Evolutionary conservation across 2,329 filamentous ascomycete species (phyloP).

Genomic region (Neofusicoccum ribis): DNA sequence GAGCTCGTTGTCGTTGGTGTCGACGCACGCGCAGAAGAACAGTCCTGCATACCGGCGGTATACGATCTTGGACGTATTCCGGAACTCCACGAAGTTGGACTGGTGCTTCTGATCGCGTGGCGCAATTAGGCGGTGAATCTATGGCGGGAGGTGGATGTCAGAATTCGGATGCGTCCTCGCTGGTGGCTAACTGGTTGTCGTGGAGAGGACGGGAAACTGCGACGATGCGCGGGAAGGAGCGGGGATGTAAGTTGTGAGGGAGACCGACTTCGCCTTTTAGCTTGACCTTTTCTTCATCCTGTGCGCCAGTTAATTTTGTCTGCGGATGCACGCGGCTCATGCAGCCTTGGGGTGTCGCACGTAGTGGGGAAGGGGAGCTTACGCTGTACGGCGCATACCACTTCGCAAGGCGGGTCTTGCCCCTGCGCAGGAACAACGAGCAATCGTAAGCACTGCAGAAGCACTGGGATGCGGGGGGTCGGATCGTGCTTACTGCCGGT

Average conservation of each 20-base stretch:
- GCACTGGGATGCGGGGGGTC: background rate
- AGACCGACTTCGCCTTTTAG: conserved; percentile 85
- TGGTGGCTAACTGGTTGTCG: background rate
- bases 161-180: background rate
- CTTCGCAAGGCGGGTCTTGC: conserved; percentile 96
- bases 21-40: conserved; percentile 99
- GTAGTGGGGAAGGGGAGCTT: conserved; percentile 30
- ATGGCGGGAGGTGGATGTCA: conserved; percentile 1
- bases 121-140: conserved; percentile 96
- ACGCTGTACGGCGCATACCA: conserved; percentile 97
- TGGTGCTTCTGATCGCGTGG: conserved; percentile 99
- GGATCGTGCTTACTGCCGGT: conserved; percentile 66
- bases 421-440: conserved; percentile 55
- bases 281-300: conserved; percentile 98
- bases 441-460: background rate
- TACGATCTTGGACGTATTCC: conserved; percentile 86
- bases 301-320: background rate
- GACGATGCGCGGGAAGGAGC: background rate
- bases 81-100: conserved; percentile 97
- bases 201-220: background rate
- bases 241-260: conserved; percentile 7
- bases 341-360: background rate
- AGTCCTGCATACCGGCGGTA: conserved; percentile 96
- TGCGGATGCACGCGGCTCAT: background rate
- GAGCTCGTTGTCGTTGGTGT: conserved; percentile 98